Conservation (phyloP, 257 asterid genomes). For the Plectranthus barbatus region DNA sequence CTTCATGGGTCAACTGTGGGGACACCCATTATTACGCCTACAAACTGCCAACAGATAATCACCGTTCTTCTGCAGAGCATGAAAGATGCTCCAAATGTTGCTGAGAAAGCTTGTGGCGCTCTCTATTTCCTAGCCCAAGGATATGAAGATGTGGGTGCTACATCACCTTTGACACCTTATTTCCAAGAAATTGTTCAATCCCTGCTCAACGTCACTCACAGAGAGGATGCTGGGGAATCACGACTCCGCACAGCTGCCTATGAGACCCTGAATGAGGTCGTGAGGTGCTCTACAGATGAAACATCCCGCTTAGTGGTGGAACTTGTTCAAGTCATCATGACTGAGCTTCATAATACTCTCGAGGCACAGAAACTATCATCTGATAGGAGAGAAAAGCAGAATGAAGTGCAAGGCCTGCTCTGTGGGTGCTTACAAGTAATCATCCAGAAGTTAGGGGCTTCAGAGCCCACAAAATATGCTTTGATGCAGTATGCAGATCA, state of each 20-base stretch:
- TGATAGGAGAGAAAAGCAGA: slow-evolving; percentile 73
- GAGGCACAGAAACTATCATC: slow-evolving; percentile 68
- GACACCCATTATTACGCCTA: slow-evolving; percentile 57
- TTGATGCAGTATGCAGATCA: slow-evolving; percentile 76
- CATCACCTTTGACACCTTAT: slow-evolving; percentile 70
- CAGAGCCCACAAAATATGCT: slow-evolving; percentile 53
- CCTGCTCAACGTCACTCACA: slow-evolving; percentile 59
- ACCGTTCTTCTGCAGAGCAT: slow-evolving; percentile 77
- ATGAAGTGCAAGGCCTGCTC: slow-evolving; percentile 70
- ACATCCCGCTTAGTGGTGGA: slow-evolving; percentile 65
- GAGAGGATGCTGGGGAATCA: slow-evolving; percentile 84
- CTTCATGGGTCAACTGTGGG: slow-evolving; percentile 60
- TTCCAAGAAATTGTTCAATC: slow-evolving; percentile 74
- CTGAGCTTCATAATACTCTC: slow-evolving; percentile 70
- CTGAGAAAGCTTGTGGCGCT: slow-evolving; percentile 87
- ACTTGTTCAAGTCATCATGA: slow-evolving; percentile 68
- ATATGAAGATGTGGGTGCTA: slow-evolving; percentile 49
- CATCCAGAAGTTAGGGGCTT: slow-evolving; percentile 62
- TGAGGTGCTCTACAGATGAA: slow-evolving; percentile 70
- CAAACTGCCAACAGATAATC: slow-evolving; percentile 63
- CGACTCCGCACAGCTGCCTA: slow-evolving; percentile 75
- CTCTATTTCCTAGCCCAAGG: slow-evolving; percentile 76
- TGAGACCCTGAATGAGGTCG: slow-evolving; percentile 82
- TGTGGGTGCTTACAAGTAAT: slow-evolving; percentile 82
- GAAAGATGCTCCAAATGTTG: slow-evolving; percentile 79